phyloP scores from a whole-genome alignment of 176 grass and related monocot species.

The Oryza glumipatula region DNA sequence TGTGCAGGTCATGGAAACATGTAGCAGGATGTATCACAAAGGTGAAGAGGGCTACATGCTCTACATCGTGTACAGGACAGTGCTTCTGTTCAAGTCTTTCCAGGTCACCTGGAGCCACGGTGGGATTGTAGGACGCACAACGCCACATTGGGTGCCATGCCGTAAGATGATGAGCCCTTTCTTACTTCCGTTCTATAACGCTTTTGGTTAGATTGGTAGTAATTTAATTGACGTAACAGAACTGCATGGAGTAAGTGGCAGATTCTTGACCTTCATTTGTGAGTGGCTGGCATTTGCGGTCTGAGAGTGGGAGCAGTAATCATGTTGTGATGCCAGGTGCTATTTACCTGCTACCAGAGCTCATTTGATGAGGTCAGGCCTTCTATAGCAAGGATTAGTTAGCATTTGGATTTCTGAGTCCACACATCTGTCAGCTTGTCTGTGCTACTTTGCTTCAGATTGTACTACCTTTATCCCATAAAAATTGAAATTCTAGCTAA shows the following conservation, averaged over 20 bases:
- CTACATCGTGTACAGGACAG: background rate
- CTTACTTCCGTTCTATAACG: background rate
- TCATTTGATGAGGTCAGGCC: background rate
- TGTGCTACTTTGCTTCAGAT: no score
- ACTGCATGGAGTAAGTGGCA: background rate
- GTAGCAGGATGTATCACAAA: background rate
- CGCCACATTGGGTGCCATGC: background rate
- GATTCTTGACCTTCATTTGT: background rate
- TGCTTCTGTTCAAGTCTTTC: background rate
- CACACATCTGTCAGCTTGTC: no score
- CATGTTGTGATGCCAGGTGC: background rate
- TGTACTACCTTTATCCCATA: no score
- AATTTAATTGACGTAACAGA: background rate
- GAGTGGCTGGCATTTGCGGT: background rate
- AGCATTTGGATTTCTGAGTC: no score
- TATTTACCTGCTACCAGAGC: background rate
- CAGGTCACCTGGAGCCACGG: background rate
- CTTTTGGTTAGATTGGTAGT: background rate
- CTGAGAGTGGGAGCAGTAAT: background rate
- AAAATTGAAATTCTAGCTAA: no score
- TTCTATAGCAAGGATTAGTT: background rate
- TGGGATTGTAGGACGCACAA: background rate
- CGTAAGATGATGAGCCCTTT: background rate
- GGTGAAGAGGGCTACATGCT: background rate
- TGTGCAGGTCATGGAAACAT: background rate